phyloP scores from a whole-genome alignment of 108 stramenopile genomes.

The Skeletonema tropicum region DNA sequence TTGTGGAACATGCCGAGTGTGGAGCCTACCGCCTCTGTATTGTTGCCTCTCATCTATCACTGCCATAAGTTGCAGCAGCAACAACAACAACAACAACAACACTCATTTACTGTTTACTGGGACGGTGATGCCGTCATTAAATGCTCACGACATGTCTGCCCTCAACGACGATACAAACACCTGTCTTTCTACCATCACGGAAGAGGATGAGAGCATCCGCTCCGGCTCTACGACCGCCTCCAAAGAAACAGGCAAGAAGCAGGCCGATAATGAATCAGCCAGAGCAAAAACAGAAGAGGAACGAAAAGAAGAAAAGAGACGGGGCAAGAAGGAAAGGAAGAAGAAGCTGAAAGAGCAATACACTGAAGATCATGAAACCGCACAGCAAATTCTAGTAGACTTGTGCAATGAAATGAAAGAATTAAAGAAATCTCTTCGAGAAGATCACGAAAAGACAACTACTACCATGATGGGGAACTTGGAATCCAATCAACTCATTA shows the following conservation, averaged over 20 bases:
- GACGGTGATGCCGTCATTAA: background rate
- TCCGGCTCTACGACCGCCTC: slow-evolving; percentile 16
- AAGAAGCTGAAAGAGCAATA: slow-evolving; percentile 15
- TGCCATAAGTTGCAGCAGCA: no score
- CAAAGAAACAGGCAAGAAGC: background rate
- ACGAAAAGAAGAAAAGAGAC: slow-evolving; percentile 16
- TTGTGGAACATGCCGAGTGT: no score
- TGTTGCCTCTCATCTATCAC: no score
- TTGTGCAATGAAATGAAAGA: slow-evolving; percentile 54
- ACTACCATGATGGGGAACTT: slow-evolving; percentile 26
- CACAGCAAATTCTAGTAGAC: slow-evolving; percentile 50
- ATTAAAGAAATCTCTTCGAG: slow-evolving; percentile 29
- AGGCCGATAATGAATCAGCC: background rate
- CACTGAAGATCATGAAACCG: slow-evolving; percentile 25
- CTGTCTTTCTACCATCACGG: slow-evolving; percentile 43
- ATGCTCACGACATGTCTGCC: background rate
- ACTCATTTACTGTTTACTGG: no score
- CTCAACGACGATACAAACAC: slow-evolving; percentile 1
- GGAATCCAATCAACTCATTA: slow-evolving; percentile 35
- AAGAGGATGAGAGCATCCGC: slow-evolving; percentile 33
- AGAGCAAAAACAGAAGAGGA: background rate
- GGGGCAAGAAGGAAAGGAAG: slow-evolving; percentile 36
- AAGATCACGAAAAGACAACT: slow-evolving; percentile 14
- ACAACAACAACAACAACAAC: no score
- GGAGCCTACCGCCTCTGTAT: no score